These are phyloP conservation scores for Sporisorium reilianum DNA, from an alignment of 1,284 basidiomycete species.

Conservation along the genomic window DNA sequence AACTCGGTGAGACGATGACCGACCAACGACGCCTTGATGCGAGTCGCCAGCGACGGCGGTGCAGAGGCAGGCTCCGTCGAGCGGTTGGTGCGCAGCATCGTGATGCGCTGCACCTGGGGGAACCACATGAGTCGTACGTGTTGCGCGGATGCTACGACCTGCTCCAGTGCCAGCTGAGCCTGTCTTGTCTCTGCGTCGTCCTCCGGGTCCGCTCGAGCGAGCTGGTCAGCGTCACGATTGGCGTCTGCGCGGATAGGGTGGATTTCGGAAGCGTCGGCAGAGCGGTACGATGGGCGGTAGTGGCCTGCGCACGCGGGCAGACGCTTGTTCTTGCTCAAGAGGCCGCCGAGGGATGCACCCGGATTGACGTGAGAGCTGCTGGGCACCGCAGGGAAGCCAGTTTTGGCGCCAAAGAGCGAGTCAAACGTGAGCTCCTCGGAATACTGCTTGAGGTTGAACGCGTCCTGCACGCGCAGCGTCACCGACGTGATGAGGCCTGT, in stretches of 20 bases:
- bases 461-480: conserved; percentile 82
- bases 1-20: conserved; percentile 48
- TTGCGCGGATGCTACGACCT: conserved; percentile 73
- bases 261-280: conserved; percentile 28
- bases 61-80: conserved; percentile 73
- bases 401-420: conserved; percentile 72
- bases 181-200: conserved; percentile 65
- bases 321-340: conserved; percentile 54
- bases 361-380: conserved; percentile 20
- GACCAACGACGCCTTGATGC: conserved; percentile 40
- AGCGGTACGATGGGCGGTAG: conserved; percentile 39
- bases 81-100: conserved; percentile 81
- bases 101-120: conserved; percentile 81
- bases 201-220: conserved; percentile 34
- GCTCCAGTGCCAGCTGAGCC: conserved; percentile 73
- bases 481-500: conserved; percentile 89
- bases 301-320: conserved; percentile 41
- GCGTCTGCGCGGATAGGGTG: conserved; percentile 37
- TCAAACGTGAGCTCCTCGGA: conserved; percentile 79
- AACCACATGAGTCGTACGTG: conserved; percentile 97
- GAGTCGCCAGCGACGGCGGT: conserved; percentile 17
- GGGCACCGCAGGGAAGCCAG: conserved; percentile 38
- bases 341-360: conserved; percentile 42
- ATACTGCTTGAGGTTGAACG: conserved; percentile 84
- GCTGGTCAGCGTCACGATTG: conserved; percentile 27